Base-by-base conservation (phyloP, 1,139 yeast species). In the Taphrina populina region DNA sequence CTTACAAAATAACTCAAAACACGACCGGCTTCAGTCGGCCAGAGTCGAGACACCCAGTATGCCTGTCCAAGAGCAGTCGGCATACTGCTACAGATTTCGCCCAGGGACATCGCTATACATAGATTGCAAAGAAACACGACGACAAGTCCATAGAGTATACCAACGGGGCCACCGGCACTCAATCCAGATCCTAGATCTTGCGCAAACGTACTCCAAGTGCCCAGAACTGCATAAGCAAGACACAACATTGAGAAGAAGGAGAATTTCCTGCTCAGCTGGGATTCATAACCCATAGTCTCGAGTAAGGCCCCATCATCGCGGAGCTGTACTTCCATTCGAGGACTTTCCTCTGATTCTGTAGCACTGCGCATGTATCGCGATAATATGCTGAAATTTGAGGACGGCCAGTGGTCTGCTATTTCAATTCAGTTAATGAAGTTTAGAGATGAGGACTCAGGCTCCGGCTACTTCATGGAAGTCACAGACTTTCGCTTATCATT, bases 71-170 rank as follows among this genome's bases (percentile, higher is more conserved):
- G 66, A 21, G 83, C 77, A 4, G 88, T 82, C 54, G 88, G 88
- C 64, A 79, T 79, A 15, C 85, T 76, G 17, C 82, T 77, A 1
- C 84, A 83, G 58, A 81, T 71, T 62, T 82, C 82, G 20, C 85
- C 78, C 76, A 83, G 54, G n/a, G 54, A 49, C 80, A 17, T 83
- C 74, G 57, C 76, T 63, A n/a, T 86, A 58, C 75, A 70, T 49
- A 82, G 67, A 57, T 83, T 78, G 61, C 82, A 82, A 52, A 75
- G 61, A 13, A 79, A 78, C 43, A 82, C 78, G 54, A 76, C 71
- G 58, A 82, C 73, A 86, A 88, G 83, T 54, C 88, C 86, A 86
- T 88, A 83, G 20, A 81, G 77, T 23, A 80, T 73, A 3, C 83
- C 63, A 8, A 68, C 67, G 8, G 74, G 72, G 24, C 73, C 52